Evolutionary conservation across 805 yeast genomes (phyloP).

Genomic region (Candida insectalens): DNA sequence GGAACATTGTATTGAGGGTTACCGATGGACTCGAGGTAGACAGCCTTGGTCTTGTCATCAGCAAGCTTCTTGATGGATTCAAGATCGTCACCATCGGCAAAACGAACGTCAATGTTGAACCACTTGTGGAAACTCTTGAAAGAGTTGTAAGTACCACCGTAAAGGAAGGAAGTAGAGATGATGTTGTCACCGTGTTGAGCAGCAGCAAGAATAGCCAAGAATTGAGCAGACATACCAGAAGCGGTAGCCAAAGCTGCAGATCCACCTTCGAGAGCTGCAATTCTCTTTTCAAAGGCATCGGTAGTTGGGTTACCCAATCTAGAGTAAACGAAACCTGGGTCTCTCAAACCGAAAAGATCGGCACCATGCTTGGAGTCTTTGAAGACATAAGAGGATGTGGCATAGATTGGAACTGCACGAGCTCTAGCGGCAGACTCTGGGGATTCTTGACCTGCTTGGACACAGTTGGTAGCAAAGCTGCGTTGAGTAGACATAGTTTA

Average conservation of each 20-base stretch:
- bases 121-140: constrained; percentile 81
- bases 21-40: constrained; percentile 84
- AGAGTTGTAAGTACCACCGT: constrained; percentile 96
- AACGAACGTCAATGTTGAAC: constrained; percentile 76
- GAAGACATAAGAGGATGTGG: constrained; percentile 84
- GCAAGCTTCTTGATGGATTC: constrained; percentile 64
- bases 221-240: constrained; percentile 97
- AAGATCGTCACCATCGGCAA: constrained; percentile 71
- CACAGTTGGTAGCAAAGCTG: constrained; percentile 33
- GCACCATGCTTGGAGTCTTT: constrained; percentile 89
- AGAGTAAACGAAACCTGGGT: constrained; percentile 80
- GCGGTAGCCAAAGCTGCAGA: constrained; percentile 81
- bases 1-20: constrained; percentile 91
- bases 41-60: constrained; percentile 82
- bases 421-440: constrained; percentile 51
- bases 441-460: constrained; percentile 90
- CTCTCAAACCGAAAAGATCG: constrained; percentile 74
- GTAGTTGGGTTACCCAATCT: constrained; percentile 90
- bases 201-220: constrained; percentile 70
- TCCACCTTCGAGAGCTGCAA: constrained; percentile 91
- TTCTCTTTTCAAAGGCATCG: constrained; percentile 83
- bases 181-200: constrained; percentile 88
- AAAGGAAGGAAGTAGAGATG: constrained; percentile 74
- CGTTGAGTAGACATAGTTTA: neutral
- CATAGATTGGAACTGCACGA: constrained; percentile 90